Conservation (phyloP, 2,329 filamentous ascomycete species). For the Botrytis hyacinthi region DNA sequence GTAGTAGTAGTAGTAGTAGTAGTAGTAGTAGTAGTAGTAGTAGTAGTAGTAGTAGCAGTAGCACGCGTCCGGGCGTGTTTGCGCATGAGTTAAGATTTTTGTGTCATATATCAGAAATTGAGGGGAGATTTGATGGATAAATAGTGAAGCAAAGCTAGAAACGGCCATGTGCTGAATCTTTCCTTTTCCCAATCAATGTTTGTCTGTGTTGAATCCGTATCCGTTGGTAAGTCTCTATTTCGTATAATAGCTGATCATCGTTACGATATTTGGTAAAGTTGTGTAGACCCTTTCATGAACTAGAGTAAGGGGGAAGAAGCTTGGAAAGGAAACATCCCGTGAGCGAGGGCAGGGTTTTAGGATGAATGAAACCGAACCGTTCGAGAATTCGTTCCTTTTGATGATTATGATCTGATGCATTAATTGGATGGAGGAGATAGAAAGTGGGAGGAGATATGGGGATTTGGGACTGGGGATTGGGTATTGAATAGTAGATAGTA, state of each 20-base stretch:
- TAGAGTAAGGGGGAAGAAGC: neutral
- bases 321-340: neutral
- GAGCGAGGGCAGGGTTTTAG: neutral
- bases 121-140: conserved; percentile 9
- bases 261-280: conserved; percentile 3
- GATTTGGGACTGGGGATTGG: neutral
- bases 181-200: conserved; percentile 1
- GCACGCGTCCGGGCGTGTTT: neutral
- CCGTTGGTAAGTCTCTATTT: neutral
- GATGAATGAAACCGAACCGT: neutral
- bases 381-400: neutral
- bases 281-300: neutral
- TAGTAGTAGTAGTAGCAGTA: too few relatives aligned
- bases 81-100: conserved; percentile 4
- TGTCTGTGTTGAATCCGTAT: neutral
- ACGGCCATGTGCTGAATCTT: neutral
- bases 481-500: too few relatives aligned
- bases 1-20: neutral
- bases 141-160: neutral
- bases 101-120: conserved; percentile 5
- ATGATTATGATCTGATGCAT: neutral
- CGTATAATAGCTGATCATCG: neutral
- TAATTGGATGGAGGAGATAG: neutral
- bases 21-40: too few relatives aligned
- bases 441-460: neutral